These are phyloP conservation scores for Hortaea sp. DNA, from an alignment of 2,329 filamentous ascomycete genomes.

Conservation along the genomic window DNA sequence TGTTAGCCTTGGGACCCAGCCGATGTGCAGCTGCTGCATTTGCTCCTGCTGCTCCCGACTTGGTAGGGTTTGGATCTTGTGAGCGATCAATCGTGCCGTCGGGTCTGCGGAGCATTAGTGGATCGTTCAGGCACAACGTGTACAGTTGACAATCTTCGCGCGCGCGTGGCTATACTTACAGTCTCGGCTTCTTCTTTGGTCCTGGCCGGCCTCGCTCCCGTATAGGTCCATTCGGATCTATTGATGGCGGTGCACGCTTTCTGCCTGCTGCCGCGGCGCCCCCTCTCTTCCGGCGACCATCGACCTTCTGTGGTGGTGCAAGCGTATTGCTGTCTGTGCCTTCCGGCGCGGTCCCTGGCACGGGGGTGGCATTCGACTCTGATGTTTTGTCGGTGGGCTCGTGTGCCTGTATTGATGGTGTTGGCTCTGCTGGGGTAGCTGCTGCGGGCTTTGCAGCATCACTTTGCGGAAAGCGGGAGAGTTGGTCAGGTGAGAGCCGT, in stretches of 20 bases:
- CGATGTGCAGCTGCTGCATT: conserved; percentile 52
- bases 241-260: conserved; percentile 26
- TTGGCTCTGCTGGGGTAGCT: conserved; percentile 26
- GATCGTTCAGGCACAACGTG: background rate
- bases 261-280: conserved; percentile 23
- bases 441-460: conserved; percentile 16
- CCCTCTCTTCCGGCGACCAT: conserved; percentile 57
- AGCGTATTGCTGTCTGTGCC: conserved; percentile 29
- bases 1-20: conserved; percentile 90
- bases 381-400: conserved; percentile 30
- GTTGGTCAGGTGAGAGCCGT: conserved; percentile 14
- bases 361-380: conserved; percentile 33
- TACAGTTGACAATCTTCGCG: background rate
- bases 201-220: conserved; percentile 63
- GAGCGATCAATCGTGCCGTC: conserved; percentile 39
- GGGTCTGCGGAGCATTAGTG: conserved; percentile 31
- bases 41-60: conserved; percentile 13
- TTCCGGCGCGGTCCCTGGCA: conserved; percentile 23
- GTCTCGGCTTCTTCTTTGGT: conserved; percentile 88
- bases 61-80: conserved; percentile 21
- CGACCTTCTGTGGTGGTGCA: conserved; percentile 31
- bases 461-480: conserved; percentile 24
- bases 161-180: conserved; percentile 53
- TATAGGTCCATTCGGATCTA: conserved; percentile 38
- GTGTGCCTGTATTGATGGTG: conserved; percentile 20